Evolutionary conservation across 2,329 filamentous ascomycete genomes (phyloP), one percentile per base, ranked within the genome.

Genomic region (Lachnellula suecica): DNA sequence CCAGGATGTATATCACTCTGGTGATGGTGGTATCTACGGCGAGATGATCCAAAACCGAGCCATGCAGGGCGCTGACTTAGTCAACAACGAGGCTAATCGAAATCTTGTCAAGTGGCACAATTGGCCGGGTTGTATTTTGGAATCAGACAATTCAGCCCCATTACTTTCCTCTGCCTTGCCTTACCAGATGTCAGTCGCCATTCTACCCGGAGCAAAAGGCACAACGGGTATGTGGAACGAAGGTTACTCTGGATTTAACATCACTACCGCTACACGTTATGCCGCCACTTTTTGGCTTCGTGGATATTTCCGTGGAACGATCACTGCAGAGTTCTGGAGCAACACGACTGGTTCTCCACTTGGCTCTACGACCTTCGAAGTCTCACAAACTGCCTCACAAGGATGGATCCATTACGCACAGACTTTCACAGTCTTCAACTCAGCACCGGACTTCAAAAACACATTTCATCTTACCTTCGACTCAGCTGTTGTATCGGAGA

Each of bases 11-110:
- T 47, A 51, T 22, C 27, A 51, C 15, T 51, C 45, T 17, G 43
- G 42, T 44, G 86, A 89, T 62, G 86, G 86, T 19, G 86, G 86
- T 9, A 81, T 89, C 58, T 88, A 89, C 63, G 85, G 82, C 49
- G 84, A 89, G 63, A 69, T 89, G 53, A 77, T 89, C 50, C 77
- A 76, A 48, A 89, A 89, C 69, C 78, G 84, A 40, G 86, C 84
- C 9, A 88, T 89, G 63, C 85, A 89, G 65, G 66, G 70, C 10
- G n/a, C n/a, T n/a, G n/a, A n/a, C n/a, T n/a, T n/a, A n/a, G n/a
- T 89, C 58, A 88, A 89, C 63, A 85, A 82, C 49, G 84, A 89
- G 63, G 69, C 89, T 53, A 77, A 89, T 49, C 77, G 76, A 48
- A 89, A 89, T 69, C 78, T 84, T 41, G 86, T 84, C 9, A 88